Percentiles rank a stretch among this genome's conserved stretches.
Conservation (phyloP, 768 basidiomycete species). For the Hygrophorus russula region DNA sequence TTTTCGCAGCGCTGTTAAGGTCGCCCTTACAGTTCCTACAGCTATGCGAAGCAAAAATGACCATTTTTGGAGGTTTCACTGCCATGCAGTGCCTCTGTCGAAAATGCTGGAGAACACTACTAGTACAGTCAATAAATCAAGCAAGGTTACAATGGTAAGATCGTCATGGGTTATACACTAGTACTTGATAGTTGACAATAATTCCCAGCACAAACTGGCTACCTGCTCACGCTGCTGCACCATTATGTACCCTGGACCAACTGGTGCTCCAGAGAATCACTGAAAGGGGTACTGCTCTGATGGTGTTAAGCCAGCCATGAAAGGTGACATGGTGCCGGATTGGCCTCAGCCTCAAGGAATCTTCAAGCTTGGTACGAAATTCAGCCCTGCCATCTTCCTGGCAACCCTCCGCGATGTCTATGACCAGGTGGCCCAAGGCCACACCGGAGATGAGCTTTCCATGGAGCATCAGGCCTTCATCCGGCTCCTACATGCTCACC, state of each 20-base stretch:
- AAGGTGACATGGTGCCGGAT: neutral
- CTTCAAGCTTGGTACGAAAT: neutral
- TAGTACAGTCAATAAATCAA: too few relatives aligned
- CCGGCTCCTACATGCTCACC: neutral
- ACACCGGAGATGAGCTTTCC: neutral
- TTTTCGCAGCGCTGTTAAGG: too few relatives aligned
- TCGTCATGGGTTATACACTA: too few relatives aligned
- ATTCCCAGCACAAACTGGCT: too few relatives aligned
- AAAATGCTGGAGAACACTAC: too few relatives aligned
- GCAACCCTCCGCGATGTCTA: conserved; percentile 1
- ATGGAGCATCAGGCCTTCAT: neutral
- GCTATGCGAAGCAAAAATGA: neutral
- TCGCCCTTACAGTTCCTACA: too few relatives aligned
- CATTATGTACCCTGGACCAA: too few relatives aligned
- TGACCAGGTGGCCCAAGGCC: neutral
- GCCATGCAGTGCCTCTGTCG: neutral
- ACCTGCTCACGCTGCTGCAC: too few relatives aligned
- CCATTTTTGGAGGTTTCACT: conserved; percentile 5
- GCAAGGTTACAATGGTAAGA: too few relatives aligned
- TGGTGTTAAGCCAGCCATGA: neutral
- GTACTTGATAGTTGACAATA: too few relatives aligned
- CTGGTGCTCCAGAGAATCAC: too few relatives aligned
- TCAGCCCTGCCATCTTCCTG: neutral
- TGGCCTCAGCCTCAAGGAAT: conserved; percentile 1
- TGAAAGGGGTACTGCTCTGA: too few relatives aligned